phyloP scores from a whole-genome alignment of 108 stramenopile genomes.

The Mediolabrus comicus region DNA sequence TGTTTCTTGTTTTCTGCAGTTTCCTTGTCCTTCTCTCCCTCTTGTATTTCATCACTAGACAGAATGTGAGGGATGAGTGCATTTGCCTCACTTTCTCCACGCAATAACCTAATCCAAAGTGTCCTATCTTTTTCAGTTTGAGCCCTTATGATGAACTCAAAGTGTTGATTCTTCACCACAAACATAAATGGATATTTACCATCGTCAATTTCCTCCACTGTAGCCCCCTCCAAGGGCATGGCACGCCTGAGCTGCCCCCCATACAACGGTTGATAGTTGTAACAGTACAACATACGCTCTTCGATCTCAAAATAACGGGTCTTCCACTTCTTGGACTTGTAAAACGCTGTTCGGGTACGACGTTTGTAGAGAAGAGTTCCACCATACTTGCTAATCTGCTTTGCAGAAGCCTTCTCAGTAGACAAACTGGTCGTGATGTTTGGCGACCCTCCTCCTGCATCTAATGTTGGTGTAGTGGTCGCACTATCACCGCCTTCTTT shows the following conservation, averaged over 20 bases:
- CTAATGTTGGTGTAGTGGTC: slow-evolving; percentile 5
- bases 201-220: slow-evolving; percentile 44
- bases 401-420: slow-evolving; percentile 1
- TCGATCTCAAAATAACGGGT: slow-evolving; percentile 90
- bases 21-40: slow-evolving; percentile 38
- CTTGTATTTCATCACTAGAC: slow-evolving; percentile 45
- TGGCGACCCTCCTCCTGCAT: background rate
- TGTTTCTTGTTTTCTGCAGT: slow-evolving; percentile 45
- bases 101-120: slow-evolving; percentile 67
- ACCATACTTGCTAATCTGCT: slow-evolving; percentile 50
- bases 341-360: slow-evolving; percentile 56
- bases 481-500: slow-evolving; percentile 18
- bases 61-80: slow-evolving; percentile 69
- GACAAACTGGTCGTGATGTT: background rate
- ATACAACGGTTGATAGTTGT: slow-evolving; percentile 49
- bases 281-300: slow-evolving; percentile 94
- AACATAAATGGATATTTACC: slow-evolving; percentile 72
- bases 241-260: slow-evolving; percentile 66
- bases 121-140: slow-evolving; percentile 58
- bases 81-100: slow-evolving; percentile 68
- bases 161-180: slow-evolving; percentile 70
- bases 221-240: slow-evolving; percentile 87
- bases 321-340: slow-evolving; percentile 88
- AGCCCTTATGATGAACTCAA: slow-evolving; percentile 75
- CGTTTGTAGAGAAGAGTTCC: slow-evolving; percentile 85